Base-by-base conservation (phyloP, 768 basidiomycete species). In the Porphyrellus cyaneotinctus region DNA sequence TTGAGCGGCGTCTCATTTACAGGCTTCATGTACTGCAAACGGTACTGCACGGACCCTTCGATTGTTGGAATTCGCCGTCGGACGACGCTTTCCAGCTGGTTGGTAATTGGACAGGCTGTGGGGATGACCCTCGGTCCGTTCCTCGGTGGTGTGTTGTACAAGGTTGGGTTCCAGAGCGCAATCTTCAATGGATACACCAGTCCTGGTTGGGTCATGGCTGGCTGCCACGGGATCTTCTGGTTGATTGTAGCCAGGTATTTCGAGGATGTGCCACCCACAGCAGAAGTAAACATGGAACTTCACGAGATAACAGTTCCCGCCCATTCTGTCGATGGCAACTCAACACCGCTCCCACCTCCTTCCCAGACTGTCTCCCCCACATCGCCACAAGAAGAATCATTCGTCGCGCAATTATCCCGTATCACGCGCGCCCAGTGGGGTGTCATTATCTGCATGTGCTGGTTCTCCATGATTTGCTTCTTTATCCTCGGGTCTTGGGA, bases 401-500 rank as follows among this genome's bases (percentile, higher is more conserved):
- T 54, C 28, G 6, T 37, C 4, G 4, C 47, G 41, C 59, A 56
- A 6, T 48, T 62, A 38, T 54, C 43, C 45, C 55, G 26, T 12
- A 43, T 64, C 51, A 65, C 68, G 8, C 43, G 18, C 8, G 49
- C 64, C 9, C 77, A 80, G 53, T 80, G 78, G 76, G 80, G 79
- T 22, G 78, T 82, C 51, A 72, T 79, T 20, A 57, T 74, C 36
- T 83, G 78, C 62, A 84, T 87, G 81, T 86, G 83, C 64, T 87
- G 83, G 79, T 82, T 80, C 60, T 76, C 83, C 42, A 84, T 84
- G 80, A 75, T 80, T 18, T 83, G 78, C 67, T 87, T 85, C 72
- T 84, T 86, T 69, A 74, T 85, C 62, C 79, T 87, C 51, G 83
- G 82, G 9, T 77, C 79, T 13, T 86, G 83, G 83, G 84, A 87